These are phyloP conservation scores for Pinus tabuliformis DNA, from an alignment of 75 land plant species.

Conservation along the genomic window DNA sequence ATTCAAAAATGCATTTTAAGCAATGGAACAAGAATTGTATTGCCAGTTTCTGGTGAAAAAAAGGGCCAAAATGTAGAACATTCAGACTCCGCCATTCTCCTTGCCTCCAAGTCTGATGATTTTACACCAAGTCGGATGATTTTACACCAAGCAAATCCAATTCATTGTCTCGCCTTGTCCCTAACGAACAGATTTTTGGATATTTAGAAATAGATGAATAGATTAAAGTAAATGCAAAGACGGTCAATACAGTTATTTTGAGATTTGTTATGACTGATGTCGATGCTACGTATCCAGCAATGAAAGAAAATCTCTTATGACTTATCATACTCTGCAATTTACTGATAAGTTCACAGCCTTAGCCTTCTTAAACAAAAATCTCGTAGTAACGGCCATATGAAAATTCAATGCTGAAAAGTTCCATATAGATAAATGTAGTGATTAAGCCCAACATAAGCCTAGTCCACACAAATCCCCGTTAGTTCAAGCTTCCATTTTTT, in stretches of 20 bases:
- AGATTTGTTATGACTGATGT: neutral
- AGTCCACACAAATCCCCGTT: conserved; percentile 3
- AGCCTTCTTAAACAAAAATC: too few relatives aligned
- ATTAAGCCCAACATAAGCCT: neutral
- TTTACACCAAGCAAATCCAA: neutral
- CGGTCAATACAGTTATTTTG: neutral
- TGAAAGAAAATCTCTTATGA: neutral
- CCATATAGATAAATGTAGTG: too few relatives aligned
- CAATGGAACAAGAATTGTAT: too few relatives aligned
- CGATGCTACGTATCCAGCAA: neutral
- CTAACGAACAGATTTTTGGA: neutral
- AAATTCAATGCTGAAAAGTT: too few relatives aligned
- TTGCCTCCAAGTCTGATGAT: neutral
- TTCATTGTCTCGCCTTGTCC: neutral
- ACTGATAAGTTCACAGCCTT: neutral
- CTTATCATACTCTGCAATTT: neutral
- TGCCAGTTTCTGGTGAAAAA: too few relatives aligned
- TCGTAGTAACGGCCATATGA: too few relatives aligned
- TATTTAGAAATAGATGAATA: neutral
- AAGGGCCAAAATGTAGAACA: too few relatives aligned
- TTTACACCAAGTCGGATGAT: neutral
- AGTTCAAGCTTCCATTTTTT: conserved; percentile 11
- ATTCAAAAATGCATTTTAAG: too few relatives aligned
- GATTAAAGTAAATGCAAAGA: neutral
- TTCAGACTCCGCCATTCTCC: neutral